Evolutionary conservation across 202 grass and related monocot species (phyloP).

Genomic region (Schoenoplectus triqueter): DNA sequence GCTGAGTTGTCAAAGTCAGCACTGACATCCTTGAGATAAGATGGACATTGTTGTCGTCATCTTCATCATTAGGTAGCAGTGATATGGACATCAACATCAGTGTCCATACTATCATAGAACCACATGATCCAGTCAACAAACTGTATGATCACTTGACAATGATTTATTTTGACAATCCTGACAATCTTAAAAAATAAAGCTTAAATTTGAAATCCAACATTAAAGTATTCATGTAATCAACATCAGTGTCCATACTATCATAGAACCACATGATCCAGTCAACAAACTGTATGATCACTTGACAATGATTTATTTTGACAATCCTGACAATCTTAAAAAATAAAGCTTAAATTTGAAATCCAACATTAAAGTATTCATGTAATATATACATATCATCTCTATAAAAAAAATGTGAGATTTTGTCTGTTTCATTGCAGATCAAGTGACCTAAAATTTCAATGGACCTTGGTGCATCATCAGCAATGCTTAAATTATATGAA

Average conservation of each 20-base stretch:
- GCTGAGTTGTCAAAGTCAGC: not conserved
- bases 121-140: not conserved
- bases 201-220: too few species aligned
- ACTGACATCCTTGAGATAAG: slow-evolving; percentile 3
- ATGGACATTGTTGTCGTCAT: not conserved
- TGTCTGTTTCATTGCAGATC: too few species aligned
- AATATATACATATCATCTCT: too few species aligned
- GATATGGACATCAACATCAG: not conserved
- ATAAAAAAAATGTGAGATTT: too few species aligned
- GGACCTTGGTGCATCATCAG: too few species aligned
- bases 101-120: slow-evolving; percentile 14
- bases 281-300: not conserved
- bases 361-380: too few species aligned
- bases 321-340: not conserved
- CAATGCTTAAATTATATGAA: too few species aligned
- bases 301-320: not conserved
- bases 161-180: not conserved
- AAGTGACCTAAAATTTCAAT: too few species aligned
- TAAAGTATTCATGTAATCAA: too few species aligned
- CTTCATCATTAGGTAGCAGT: slow-evolving; percentile 2
- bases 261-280: not conserved
- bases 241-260: slow-evolving; percentile 5
- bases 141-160: not conserved
- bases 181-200: not conserved
- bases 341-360: too few species aligned